Percentiles rank a stretch among this genome's conserved stretches.
phyloP scores from a whole-genome alignment of 2,329 filamentous ascomycete species.

The Microsporum canis region DNA sequence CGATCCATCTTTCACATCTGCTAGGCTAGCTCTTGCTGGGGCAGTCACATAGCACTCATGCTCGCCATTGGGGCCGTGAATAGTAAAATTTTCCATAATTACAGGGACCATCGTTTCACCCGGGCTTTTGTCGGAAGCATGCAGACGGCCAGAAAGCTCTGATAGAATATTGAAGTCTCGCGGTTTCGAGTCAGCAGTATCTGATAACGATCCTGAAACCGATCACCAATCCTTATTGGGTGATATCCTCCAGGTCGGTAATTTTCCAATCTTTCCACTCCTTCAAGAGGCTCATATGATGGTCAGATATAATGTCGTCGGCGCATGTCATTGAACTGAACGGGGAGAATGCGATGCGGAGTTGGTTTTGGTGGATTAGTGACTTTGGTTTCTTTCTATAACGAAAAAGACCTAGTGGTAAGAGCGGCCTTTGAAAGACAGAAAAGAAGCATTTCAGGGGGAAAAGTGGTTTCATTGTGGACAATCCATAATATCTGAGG shows the following conservation, averaged over 20 bases:
- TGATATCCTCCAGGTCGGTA: conserved; percentile 27
- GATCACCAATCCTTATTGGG: conserved; percentile 25
- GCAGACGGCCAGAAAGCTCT: too few species aligned
- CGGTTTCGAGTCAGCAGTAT: conserved; percentile 19
- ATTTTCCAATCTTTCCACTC: conserved; percentile 22
- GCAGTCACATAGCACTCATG: conserved; percentile 15
- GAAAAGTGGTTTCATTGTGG: too few species aligned
- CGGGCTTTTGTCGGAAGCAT: background rate
- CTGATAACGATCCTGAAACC: conserved; percentile 25
- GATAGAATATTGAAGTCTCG: too few species aligned
- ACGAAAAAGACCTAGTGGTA: too few species aligned
- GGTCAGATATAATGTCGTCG: too few species aligned
- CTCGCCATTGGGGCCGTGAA: conserved; percentile 15
- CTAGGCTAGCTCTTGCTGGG: conserved; percentile 15
- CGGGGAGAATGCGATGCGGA: too few species aligned
- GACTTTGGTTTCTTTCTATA: too few species aligned
- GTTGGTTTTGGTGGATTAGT: too few species aligned
- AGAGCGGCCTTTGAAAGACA: too few species aligned
- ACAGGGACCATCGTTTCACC: conserved; percentile 7
- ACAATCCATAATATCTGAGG: too few species aligned
- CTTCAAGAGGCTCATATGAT: conserved; percentile 22
- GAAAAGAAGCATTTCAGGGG: too few species aligned
- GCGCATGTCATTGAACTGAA: too few species aligned
- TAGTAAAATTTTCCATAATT: conserved; percentile 14
- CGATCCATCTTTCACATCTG: conserved; percentile 12